These are phyloP conservation scores for Microdochium trichocladiopsis DNA, from an alignment of 2,329 filamentous ascomycete species.

Conservation along the genomic window DNA sequence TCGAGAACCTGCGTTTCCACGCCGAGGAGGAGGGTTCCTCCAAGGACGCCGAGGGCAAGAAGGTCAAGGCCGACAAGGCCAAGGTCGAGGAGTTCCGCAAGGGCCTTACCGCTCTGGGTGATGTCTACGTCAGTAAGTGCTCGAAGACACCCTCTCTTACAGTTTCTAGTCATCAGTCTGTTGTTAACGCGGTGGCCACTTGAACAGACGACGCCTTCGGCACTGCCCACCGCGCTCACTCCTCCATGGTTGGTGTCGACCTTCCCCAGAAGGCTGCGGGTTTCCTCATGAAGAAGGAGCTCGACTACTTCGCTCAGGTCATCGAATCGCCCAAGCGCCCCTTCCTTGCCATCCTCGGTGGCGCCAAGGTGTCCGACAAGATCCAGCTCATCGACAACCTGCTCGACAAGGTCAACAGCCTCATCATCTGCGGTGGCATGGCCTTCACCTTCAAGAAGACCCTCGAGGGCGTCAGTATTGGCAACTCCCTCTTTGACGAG, in stretches of 20 bases:
- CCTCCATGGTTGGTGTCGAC: slow-evolving; percentile 96
- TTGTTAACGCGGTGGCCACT: slow-evolving; percentile 10
- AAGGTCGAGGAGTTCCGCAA: slow-evolving; percentile 92
- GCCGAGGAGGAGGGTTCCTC: slow-evolving; percentile 94
- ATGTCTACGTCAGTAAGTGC: slow-evolving; percentile 87
- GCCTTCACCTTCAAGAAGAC: slow-evolving; percentile 99
- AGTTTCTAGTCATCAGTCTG: neutral
- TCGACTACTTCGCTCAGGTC: slow-evolving; percentile 97
- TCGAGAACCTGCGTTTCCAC: slow-evolving; percentile 99
- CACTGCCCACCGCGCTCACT: slow-evolving; percentile 96
- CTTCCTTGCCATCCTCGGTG: slow-evolving; percentile 97
- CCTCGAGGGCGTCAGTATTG: slow-evolving; percentile 84
- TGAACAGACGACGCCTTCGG: slow-evolving; percentile 87
- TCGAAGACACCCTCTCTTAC: neutral
- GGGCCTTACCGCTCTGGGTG: slow-evolving; percentile 87
- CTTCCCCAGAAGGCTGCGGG: slow-evolving; percentile 95
- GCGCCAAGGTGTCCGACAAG: slow-evolving; percentile 98
- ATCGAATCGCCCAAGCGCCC: slow-evolving; percentile 89
- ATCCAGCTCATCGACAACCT: slow-evolving; percentile 99
- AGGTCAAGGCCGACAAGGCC: slow-evolving; percentile 93
- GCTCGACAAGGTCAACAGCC: slow-evolving; percentile 92
- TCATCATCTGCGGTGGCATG: slow-evolving; percentile 97
- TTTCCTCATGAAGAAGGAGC: slow-evolving; percentile 99
- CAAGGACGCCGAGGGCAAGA: slow-evolving; percentile 92
- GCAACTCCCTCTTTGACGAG: slow-evolving; percentile 88